Evolutionary conservation across 2,329 filamentous ascomycete species (phyloP).

Genomic region (Epichloe baconii): DNA sequence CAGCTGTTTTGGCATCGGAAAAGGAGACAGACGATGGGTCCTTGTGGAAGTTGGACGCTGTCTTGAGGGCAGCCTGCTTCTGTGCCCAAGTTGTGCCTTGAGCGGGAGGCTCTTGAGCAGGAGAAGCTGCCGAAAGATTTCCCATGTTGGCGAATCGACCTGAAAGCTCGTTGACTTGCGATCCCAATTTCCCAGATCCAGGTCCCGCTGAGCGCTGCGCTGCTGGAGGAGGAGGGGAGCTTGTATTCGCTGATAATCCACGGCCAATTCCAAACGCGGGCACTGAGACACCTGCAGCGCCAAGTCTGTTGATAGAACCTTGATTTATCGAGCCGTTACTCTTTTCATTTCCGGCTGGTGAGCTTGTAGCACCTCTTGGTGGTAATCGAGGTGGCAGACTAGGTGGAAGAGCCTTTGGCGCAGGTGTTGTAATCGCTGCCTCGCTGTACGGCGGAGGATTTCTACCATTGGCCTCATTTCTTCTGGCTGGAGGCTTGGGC

Average conservation of each 20-base stretch:
- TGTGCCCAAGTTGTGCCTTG: slow-evolving; percentile 51
- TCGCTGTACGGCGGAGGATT: slow-evolving; percentile 17
- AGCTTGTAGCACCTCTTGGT: slow-evolving; percentile 8
- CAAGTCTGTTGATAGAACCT: slow-evolving; percentile 52
- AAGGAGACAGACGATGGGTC: slow-evolving; percentile 49
- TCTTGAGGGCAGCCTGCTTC: slow-evolving; percentile 49
- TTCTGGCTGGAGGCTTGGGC: slow-evolving; percentile 54
- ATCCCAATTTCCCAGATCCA: slow-evolving; percentile 4
- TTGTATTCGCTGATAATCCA: slow-evolving; percentile 16
- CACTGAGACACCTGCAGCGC: slow-evolving; percentile 64
- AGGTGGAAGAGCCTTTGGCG: slow-evolving; percentile 29
- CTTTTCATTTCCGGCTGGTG: neutral
- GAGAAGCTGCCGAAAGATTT: slow-evolving; percentile 17
- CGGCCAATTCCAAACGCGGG: slow-evolving; percentile 61
- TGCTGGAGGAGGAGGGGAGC: slow-evolving; percentile 16
- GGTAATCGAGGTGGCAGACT: slow-evolving; percentile 36
- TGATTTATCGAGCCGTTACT: slow-evolving; percentile 26
- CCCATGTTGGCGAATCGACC: slow-evolving; percentile 48
- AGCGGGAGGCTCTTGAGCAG: slow-evolving; percentile 14
- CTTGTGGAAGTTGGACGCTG: slow-evolving; percentile 44
- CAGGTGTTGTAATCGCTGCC: slow-evolving; percentile 4
- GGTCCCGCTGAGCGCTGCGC: slow-evolving; percentile 11
- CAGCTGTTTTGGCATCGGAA: slow-evolving; percentile 43
- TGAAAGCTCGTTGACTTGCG: slow-evolving; percentile 53
- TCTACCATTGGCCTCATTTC: slow-evolving; percentile 25